Percentiles rank a stretch among this genome's conserved stretches.
phyloP scores from a whole-genome alignment of 139 green algal genomes.

The Chlorella ohadii region DNA sequence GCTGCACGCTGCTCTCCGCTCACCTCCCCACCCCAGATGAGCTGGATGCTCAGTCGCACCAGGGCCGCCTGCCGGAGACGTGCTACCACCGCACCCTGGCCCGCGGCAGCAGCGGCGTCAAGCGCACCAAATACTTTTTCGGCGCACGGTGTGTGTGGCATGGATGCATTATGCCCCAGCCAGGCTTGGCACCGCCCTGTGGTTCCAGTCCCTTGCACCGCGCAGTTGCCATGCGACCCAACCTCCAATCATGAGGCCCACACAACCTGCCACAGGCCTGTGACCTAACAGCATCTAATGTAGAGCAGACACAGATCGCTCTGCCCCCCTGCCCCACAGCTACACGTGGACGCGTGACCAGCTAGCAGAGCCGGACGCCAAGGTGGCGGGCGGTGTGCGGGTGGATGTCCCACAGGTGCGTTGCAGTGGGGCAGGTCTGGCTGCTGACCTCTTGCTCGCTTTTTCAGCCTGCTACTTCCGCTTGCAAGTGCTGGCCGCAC shows the following conservation, averaged over 20 bases:
- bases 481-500: no score
- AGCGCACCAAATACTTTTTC: slow-evolving; percentile 84
- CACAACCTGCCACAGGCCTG: no score
- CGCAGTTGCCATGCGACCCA: no score
- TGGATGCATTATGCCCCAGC: no score
- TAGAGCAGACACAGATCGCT: no score
- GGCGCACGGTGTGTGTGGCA: slow-evolving; percentile 62
- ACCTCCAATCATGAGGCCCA: no score
- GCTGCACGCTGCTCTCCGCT: background rate
- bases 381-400: slow-evolving; percentile 62
- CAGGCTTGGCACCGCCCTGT: no score
- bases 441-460: background rate
- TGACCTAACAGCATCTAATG: no score
- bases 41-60: slow-evolving; percentile 33
- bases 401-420: slow-evolving; percentile 65
- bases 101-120: slow-evolving; percentile 48
- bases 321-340: background rate
- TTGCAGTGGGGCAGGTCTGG: background rate
- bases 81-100: slow-evolving; percentile 61
- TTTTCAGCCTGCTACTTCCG: no score
- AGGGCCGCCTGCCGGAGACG: slow-evolving; percentile 49
- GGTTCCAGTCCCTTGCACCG: no score
- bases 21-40: slow-evolving; percentile 28
- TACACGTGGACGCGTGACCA: slow-evolving; percentile 82
- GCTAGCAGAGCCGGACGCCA: slow-evolving; percentile 43